Percentiles rank a stretch among this genome's conserved stretches.
These are phyloP conservation scores for Xylaria multiplex DNA, from an alignment of 2,329 filamentous ascomycete genomes.

Conservation along the genomic window DNA sequence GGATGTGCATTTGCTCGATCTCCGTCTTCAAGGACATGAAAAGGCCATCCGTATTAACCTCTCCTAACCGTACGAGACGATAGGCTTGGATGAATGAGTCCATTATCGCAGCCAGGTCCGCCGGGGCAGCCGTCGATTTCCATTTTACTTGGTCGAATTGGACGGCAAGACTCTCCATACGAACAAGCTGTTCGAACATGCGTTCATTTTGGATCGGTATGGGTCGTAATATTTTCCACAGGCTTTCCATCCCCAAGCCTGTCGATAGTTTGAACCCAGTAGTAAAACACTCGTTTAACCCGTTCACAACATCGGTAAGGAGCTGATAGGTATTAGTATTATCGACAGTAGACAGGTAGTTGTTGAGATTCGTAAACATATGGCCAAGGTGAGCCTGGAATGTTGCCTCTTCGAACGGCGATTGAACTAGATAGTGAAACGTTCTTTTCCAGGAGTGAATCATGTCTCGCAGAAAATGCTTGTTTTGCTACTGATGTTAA, in stretches of 20 bases:
- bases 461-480: slow-evolving; percentile 52
- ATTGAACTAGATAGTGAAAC: slow-evolving; percentile 56
- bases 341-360: slow-evolving; percentile 44
- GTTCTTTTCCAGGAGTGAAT: slow-evolving; percentile 67
- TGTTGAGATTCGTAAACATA: slow-evolving; percentile 57
- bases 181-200: slow-evolving; percentile 58
- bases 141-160: slow-evolving; percentile 71
- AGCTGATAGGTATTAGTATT: slow-evolving; percentile 51
- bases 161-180: slow-evolving; percentile 65
- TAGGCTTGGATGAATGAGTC: slow-evolving; percentile 66
- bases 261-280: slow-evolving; percentile 77
- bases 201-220: slow-evolving; percentile 60
- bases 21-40: slow-evolving; percentile 61
- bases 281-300: slow-evolving; percentile 68
- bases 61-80: slow-evolving; percentile 60
- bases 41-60: slow-evolving; percentile 57
- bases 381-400: slow-evolving; percentile 72
- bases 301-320: slow-evolving; percentile 53
- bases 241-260: slow-evolving; percentile 79
- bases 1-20: slow-evolving; percentile 62
- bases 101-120: slow-evolving; percentile 64
- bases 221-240: slow-evolving; percentile 81
- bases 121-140: slow-evolving; percentile 63
- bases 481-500: slow-evolving; percentile 46
- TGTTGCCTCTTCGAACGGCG: slow-evolving; percentile 67